phyloP scores from a whole-genome alignment of 2,329 filamentous ascomycete species.

The Ophiostoma pallidulum region DNA sequence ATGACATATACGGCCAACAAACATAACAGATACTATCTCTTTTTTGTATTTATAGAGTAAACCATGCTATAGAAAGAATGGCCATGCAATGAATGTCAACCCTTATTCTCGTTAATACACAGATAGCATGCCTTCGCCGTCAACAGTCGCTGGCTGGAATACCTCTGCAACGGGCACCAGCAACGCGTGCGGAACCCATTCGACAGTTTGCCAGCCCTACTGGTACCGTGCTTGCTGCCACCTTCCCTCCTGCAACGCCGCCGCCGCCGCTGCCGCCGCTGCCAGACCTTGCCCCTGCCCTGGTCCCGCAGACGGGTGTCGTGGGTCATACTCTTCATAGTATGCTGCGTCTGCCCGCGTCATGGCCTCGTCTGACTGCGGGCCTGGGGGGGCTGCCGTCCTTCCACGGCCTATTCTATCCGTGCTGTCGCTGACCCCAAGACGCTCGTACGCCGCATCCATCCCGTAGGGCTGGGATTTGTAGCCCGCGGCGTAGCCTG shows the following conservation, averaged over 20 bases:
- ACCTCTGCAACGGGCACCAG: neutral
- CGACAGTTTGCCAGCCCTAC: neutral
- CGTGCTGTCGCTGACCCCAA: no score
- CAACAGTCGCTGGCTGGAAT: no score
- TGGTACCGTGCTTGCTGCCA: slow-evolving; percentile 12
- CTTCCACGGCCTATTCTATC: neutral
- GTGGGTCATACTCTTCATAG: slow-evolving; percentile 37
- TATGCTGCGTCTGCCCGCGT: slow-evolving; percentile 16
- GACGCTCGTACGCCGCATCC: neutral
- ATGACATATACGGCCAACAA: neutral
- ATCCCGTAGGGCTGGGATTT: no score
- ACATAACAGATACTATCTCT: neutral
- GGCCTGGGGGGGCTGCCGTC: neutral
- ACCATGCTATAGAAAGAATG: no score
- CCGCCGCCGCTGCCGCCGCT: neutral
- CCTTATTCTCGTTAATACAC: no score
- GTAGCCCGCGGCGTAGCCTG: neutral
- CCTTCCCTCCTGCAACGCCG: slow-evolving; percentile 1
- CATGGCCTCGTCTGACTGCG: neutral
- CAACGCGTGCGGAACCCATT: neutral
- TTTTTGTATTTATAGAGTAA: no score
- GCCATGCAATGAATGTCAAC: no score
- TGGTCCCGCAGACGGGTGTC: slow-evolving; percentile 26
- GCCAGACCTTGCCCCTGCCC: neutral
- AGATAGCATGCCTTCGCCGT: no score